Conservation (phyloP, 2,329 filamentous ascomycete species). For the Fusarium temperatum region DNA sequence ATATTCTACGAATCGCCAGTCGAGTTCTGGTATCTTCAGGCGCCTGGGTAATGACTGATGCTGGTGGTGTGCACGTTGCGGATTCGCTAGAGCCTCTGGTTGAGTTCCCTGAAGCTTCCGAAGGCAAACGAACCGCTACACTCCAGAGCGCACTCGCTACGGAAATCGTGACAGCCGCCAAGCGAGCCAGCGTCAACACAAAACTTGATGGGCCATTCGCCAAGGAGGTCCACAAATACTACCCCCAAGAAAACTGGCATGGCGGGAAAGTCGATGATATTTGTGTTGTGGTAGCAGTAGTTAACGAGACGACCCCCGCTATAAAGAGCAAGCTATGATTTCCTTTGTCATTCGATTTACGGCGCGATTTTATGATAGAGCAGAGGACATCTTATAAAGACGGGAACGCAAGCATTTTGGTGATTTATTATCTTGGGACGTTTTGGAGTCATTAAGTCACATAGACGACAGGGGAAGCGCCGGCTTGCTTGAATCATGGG, state of each 20-base stretch:
- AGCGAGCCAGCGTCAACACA: slow-evolving; percentile 81
- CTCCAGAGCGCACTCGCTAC: slow-evolving; percentile 83
- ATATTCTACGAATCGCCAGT: slow-evolving; percentile 83
- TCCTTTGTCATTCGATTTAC: slow-evolving; percentile 18
- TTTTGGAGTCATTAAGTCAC: slow-evolving; percentile 40
- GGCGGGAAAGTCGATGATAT: slow-evolving; percentile 98
- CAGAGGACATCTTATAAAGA: slow-evolving; percentile 37
- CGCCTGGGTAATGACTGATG: slow-evolving; percentile 74
- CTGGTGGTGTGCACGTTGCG: slow-evolving; percentile 70
- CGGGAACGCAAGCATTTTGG: slow-evolving; percentile 40
- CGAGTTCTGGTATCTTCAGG: slow-evolving; percentile 76
- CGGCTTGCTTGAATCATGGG: slow-evolving; percentile 26
- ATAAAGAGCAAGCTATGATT: slow-evolving; percentile 49
- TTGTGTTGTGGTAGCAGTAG: slow-evolving; percentile 82
- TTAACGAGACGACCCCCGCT: slow-evolving; percentile 66
- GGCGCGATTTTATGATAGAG: slow-evolving; percentile 39
- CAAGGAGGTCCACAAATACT: slow-evolving; percentile 89
- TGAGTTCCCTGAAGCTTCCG: slow-evolving; percentile 39
- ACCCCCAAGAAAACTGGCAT: slow-evolving; percentile 84
- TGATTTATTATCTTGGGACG: slow-evolving; percentile 33
- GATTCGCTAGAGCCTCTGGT: slow-evolving; percentile 63
- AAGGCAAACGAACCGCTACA: slow-evolving; percentile 53
- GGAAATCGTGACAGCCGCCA: slow-evolving; percentile 83
- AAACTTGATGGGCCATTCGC: slow-evolving; percentile 92
- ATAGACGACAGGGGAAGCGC: slow-evolving; percentile 26